Evolutionary conservation across 805 yeast genomes (phyloP), one percentile per base, ranked within the genome.

Genomic region (Martiniozyma abietophila): DNA sequence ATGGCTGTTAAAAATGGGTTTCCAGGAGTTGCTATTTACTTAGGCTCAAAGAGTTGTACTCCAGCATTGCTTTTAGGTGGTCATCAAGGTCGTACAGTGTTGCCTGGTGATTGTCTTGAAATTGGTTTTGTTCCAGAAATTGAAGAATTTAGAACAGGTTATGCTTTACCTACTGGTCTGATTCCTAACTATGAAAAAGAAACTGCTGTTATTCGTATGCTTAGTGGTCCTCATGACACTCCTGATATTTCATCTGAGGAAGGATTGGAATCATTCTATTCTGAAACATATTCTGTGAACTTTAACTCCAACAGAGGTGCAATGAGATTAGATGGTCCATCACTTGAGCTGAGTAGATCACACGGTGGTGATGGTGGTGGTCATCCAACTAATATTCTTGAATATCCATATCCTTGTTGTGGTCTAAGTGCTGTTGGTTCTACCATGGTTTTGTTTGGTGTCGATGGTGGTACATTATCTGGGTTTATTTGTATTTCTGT

Each of bases 361-460:
- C 95, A 86, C 55, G 98, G 97, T 61, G 98, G 97, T 41, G 95
- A 86, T 50, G 98, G 92, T 39, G 98, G 98, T 38, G 67, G 89
- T 52, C 98, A 89, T 64, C 98, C 98, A 32, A 86, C 96, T n/a
- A 89, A 89, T 60, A 88, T 95, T 27, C 97, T 89, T 55, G 98
- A 89, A 63, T 92, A 89, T 53, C 97, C 89, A 34, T 89, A 89
- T 57, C 85, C 97, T 1, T 63, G 86, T 34, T 97, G 98, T 49
- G 97, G 98, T 19, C 80, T 89, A 57, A 92, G 92, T 61, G 92
- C 92, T 57, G 92, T 97, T 23, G 98, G 98, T 60, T 97, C 92
- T 61, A 97, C 89, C 59, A 97, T 97, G 1, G 98, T 89, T 22
- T 86, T 89, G 44, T 69, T 89, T 57, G 85, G 97, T 3, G 84